Evolutionary conservation across 352 stramenopile genomes (phyloP).

Genomic region (Phytophthora idaei): DNA sequence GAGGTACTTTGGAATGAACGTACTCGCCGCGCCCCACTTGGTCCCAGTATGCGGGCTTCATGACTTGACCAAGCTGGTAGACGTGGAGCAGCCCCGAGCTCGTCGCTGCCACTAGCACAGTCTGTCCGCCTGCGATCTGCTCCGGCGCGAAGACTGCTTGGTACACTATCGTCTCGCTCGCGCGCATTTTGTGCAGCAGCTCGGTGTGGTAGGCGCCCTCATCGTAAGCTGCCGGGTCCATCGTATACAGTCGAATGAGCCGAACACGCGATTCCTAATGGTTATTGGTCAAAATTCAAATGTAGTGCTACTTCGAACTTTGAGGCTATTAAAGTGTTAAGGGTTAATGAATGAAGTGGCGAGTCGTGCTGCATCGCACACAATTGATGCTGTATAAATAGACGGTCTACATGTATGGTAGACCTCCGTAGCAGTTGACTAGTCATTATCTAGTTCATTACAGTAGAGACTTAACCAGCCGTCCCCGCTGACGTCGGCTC

Average conservation of each 20-base stretch:
- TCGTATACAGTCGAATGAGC: conserved; percentile 19
- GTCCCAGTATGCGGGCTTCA: conserved; percentile 59
- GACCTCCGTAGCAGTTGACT: too few relatives aligned
- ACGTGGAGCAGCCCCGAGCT: conserved; percentile 68
- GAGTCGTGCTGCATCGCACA: too few relatives aligned
- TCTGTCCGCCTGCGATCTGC: conserved; percentile 31
- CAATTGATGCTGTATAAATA: conserved; percentile 5
- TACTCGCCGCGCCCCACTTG: conserved; percentile 45
- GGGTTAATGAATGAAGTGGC: too few relatives aligned
- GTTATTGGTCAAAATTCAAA: conserved; percentile 5
- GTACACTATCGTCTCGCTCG: conserved; percentile 59
- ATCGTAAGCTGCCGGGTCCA: conserved; percentile 69
- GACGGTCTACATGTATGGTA: too few relatives aligned
- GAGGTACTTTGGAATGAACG: conserved; percentile 4
- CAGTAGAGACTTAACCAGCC: neutral
- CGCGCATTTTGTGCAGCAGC: conserved; percentile 62
- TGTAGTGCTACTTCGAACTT: too few relatives aligned
- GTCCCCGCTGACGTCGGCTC: conserved; percentile 4
- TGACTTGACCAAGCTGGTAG: conserved; percentile 51
- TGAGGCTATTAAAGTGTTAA: neutral
- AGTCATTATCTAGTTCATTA: too few relatives aligned
- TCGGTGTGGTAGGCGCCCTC: conserved; percentile 50
- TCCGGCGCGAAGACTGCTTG: conserved; percentile 57
- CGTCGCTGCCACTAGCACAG: conserved; percentile 65
- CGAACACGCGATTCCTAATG: neutral